Base-by-base conservation (phyloP, 495 filamentous ascomycete species). In the Daldinia bambusicola region DNA sequence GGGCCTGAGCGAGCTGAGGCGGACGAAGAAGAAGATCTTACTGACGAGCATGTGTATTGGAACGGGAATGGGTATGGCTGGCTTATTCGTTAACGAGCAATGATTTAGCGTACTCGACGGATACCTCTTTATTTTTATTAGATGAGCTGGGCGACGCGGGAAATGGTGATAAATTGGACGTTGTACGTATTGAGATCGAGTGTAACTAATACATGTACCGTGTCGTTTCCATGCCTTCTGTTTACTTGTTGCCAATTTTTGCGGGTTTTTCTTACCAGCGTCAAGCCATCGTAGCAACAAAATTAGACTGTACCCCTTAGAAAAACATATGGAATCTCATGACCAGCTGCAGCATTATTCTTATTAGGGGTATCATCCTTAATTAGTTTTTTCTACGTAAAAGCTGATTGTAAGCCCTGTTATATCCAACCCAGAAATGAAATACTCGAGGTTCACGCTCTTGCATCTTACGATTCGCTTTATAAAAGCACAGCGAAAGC, bases 21-120 rank as follows among this genome's bases (percentile, higher is more conserved):
- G 89, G 63, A 89, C 88, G 51, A 92, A 91, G 84, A 92, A 93
- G 84, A 94, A 90, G 90, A 81, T 96, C 36, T 76, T 95, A 66
- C 80, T 96, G 70, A 95, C 91, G 31, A 92, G 90, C 75, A 96
- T 95, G 92, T 95, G 92, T 76, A 93, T 96, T 76, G 90, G 92
- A 26, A 92, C 90, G 34, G 93, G 89, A 41, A 85, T 81, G 85
- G 93, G 92, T 36, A 96, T 94, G 93, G 93, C 93, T 38, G 92
- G 90, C 5, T 77, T 95, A 79, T 92, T 93, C 81, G 91, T 94
- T 20, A 94, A 94, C 71, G 92, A 93, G 85, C 87, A 90, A 80
- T 76, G 43, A 76, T 70, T 6, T 51, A 14, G 9, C 34, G 4
- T 50, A 40, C 83, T 50, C 85, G 31, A 43, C 5, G 30, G 32